These are phyloP conservation scores for Circinella umbellata DNA, from an alignment of 371 early-diverging fungal genomes.

Conservation along the genomic window DNA sequence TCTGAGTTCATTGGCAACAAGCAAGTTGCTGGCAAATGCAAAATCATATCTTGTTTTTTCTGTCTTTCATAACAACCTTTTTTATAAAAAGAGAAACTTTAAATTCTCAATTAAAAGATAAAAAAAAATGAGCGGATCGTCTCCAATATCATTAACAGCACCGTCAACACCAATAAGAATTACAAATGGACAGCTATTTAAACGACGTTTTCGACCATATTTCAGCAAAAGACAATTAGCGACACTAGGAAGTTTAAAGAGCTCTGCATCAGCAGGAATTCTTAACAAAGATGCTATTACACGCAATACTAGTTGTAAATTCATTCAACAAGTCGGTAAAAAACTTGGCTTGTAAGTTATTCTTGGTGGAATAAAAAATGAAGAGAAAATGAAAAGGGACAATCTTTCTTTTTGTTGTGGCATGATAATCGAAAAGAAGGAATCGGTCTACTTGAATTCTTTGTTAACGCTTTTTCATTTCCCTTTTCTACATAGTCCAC, in stretches of 20 bases:
- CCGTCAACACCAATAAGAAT: conserved; percentile 37
- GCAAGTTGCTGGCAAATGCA: no score
- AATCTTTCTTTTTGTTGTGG: no score
- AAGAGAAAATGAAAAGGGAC: no score
- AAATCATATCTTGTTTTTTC: no score
- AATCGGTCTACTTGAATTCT: no score
- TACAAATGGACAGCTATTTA: conserved; percentile 38
- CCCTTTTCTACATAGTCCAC: conserved; percentile 51
- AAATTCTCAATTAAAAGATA: background rate
- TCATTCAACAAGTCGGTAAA: conserved; percentile 54
- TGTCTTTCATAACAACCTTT: no score
- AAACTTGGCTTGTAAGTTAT: conserved; percentile 48
- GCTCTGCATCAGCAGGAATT: conserved; percentile 20
- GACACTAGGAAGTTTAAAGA: conserved; percentile 34
- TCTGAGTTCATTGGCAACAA: no score
- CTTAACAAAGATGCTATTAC: conserved; percentile 34
- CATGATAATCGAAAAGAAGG: background rate
- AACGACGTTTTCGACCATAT: conserved; percentile 46
- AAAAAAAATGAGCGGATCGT: conserved; percentile 25
- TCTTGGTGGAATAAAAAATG: no score
- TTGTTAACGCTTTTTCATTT: background rate
- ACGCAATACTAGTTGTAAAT: conserved; percentile 49
- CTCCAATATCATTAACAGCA: conserved; percentile 28
- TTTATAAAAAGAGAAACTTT: no score
- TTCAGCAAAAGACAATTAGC: conserved; percentile 49